A percentile compares a stretch with the other conserved stretches of the same genome.
phyloP scores from a whole-genome alignment of 305 asterid species.

The Stenogyne calaminthoides region DNA sequence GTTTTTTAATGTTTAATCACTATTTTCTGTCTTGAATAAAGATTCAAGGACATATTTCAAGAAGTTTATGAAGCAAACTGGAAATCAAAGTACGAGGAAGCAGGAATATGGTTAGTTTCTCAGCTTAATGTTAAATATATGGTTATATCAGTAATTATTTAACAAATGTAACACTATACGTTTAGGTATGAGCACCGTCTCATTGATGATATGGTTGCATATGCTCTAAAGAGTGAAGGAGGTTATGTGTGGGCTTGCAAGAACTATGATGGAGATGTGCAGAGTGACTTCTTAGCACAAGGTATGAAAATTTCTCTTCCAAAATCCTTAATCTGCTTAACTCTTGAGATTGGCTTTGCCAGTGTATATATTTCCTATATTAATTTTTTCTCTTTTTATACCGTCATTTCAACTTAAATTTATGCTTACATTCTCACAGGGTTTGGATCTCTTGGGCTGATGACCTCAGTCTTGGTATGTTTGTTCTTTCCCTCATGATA shows the following conservation, averaged over 20 bases:
- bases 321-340: not conserved
- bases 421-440: conserved; percentile 46
- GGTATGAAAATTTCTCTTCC: conserved; percentile 38
- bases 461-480: conserved; percentile 93
- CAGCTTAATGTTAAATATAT: not conserved
- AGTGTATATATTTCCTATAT: not conserved
- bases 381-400: not conserved
- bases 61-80: conserved; percentile 82
- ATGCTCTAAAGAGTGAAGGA: conserved; percentile 95
- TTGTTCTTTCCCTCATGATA: not conserved
- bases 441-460: conserved; percentile 94
- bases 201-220: conserved; percentile 98
- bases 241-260: conserved; percentile 99
- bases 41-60: conserved; percentile 98
- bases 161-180: not conserved
- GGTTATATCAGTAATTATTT: conserved; percentile 6
- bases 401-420: conserved; percentile 10
- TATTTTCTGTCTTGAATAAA: conserved; percentile 28
- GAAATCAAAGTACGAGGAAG: conserved; percentile 82
- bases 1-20: conserved; percentile 5
- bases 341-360: not conserved
- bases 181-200: conserved; percentile 96
- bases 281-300: conserved; percentile 93
- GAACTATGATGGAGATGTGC: conserved; percentile 96
- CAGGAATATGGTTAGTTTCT: conserved; percentile 78